phyloP scores from a whole-genome alignment of 129 eudicot species.

The Helianthus annuus region HanXRQr2.0-SUNRISE NC_035437.2:10565046-10565545 shows the following conservation, averaged over 20 bases:
- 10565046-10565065: slow-evolving; percentile 75
- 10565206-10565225: neutral
- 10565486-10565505: neutral
- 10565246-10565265: neutral
- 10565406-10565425: too few relatives aligned
- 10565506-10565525: neutral
- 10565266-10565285: neutral
- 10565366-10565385: too few relatives aligned
- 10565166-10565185: slow-evolving; percentile 40
- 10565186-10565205: neutral
- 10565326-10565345: too few relatives aligned
- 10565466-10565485: neutral
- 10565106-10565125: slow-evolving; percentile 74
- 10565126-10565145: slow-evolving; percentile 67
- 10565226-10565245: too few relatives aligned
- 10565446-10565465: too few relatives aligned
- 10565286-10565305: too few relatives aligned
- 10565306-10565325: too few relatives aligned
- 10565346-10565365: too few relatives aligned
- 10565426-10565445: too few relatives aligned
- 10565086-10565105: slow-evolving; percentile 71
- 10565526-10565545: neutral
- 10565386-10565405: too few relatives aligned
- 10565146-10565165: slow-evolving; percentile 69
- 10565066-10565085: slow-evolving; percentile 79